Conservation (phyloP, 305 asterid species). For the Fraxinus baroniana region DNA sequence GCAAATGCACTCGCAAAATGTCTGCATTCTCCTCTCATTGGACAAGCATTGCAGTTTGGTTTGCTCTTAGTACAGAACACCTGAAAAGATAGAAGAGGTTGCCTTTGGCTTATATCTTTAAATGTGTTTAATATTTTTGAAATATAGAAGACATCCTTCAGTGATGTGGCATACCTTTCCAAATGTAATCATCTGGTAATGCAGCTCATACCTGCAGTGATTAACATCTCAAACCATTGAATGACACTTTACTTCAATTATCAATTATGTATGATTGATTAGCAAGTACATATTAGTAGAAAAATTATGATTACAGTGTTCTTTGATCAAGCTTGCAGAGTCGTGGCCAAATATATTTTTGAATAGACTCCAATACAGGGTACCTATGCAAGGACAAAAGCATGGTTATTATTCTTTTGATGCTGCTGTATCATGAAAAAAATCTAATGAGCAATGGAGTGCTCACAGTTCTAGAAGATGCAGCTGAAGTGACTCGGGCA, state of each 20-base stretch:
- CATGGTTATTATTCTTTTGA: slow-evolving; percentile 23
- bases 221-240: slow-evolving; percentile 34
- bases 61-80: neutral
- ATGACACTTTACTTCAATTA: slow-evolving; percentile 20
- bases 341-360: slow-evolving; percentile 96
- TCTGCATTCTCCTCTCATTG: neutral
- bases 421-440: slow-evolving; percentile 19
- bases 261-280: slow-evolving; percentile 13
- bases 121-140: slow-evolving; percentile 1
- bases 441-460: slow-evolving; percentile 12
- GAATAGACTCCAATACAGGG: slow-evolving; percentile 92
- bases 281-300: slow-evolving; percentile 1
- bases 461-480: slow-evolving; percentile 56
- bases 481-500: slow-evolving; percentile 16
- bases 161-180: slow-evolving; percentile 72
- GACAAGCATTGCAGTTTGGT: neutral
- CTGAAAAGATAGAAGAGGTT: slow-evolving; percentile 19
- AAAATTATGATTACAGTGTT: slow-evolving; percentile 60
- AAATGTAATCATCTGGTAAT: slow-evolving; percentile 97
- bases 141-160: slow-evolving; percentile 13
- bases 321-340: slow-evolving; percentile 98
- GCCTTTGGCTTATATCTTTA: slow-evolving; percentile 23
- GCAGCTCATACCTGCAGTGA: slow-evolving; percentile 86
- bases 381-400: slow-evolving; percentile 54
- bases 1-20: neutral